Evolutionary conservation across 1,139 yeast species (phyloP).

Genomic region (Candida pseudoviswanathii): DNA sequence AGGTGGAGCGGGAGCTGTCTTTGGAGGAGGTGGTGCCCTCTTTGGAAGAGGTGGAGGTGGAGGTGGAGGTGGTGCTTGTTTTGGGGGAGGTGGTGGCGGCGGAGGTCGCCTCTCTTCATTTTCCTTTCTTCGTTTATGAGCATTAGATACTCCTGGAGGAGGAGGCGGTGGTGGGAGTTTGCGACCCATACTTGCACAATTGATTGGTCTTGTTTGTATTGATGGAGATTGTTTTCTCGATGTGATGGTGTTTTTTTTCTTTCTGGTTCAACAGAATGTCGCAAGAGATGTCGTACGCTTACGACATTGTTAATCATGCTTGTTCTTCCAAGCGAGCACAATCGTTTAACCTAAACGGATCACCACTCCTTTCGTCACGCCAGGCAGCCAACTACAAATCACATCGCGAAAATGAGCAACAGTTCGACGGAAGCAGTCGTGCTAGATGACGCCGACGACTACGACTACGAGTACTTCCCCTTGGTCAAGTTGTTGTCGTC

Average conservation of each 20-base stretch:
- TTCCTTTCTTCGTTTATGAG: constrained; percentile 9
- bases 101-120: constrained; percentile 15
- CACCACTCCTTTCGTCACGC: not conserved
- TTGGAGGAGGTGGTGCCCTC: constrained; percentile 18
- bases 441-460: constrained; percentile 4
- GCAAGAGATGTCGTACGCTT: not conserved
- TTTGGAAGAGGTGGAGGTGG: constrained; percentile 17
- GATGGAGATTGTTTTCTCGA: not conserved
- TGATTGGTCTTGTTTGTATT: not conserved
- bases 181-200: constrained; percentile 23
- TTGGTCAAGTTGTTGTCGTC: constrained; percentile 18
- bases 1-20: constrained; percentile 22
- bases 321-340: not conserved
- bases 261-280: not conserved
- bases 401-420: constrained; percentile 1
- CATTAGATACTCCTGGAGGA: constrained; percentile 21
- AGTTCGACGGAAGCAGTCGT: constrained; percentile 1
- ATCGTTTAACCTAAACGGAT: no score
- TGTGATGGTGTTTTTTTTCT: not conserved
- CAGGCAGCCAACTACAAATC: not conserved
- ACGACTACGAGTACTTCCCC: constrained; percentile 14
- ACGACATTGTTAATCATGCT: not conserved
- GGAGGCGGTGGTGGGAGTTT: constrained; percentile 36
- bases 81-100: constrained; percentile 19
- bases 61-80: constrained; percentile 9